Base-by-base conservation (phyloP, 1,139 yeast genomes). In the Meyerozyma smithsonii region DNA sequence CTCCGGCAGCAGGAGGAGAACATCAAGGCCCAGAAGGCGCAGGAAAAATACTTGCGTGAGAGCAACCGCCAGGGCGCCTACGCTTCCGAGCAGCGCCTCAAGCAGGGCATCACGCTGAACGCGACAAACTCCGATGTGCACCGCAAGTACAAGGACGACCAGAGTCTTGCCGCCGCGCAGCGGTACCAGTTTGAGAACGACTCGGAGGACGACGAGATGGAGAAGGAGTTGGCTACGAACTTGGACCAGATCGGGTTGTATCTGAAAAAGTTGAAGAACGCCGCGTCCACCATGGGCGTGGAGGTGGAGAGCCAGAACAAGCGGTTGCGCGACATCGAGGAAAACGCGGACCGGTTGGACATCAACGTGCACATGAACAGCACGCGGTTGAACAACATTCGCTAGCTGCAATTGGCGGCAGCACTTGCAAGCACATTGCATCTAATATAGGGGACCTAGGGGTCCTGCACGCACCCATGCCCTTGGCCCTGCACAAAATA, bases 1-100 rank as follows among this genome's bases (percentile, higher is more conserved):
- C 70, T 81, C 48, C 80, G 83, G 49, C 87, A 83, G 49, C 81
- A 80, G 51, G 97, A 90, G 60, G 85, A 78, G 42, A 72, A 71
- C 43, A 72, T 89, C 47, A 79, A 84, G 52, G 64, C 72, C n/a
- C 79, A 83, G 38, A 77, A 85, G 50, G 71, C 77, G 25, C 77
- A 75, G 52, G 90, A 83, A 48, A 77, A 78, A 54, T 69, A 69
- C 51, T 46, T 67, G 48, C 59, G 75, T 37, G 77, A 71, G 33
- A 54, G 62, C 7, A 66, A 69, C 43, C 56, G 77, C 36, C 60
- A 55, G 46, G 72, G 65, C 36, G 66, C 71, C 65, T 71, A 67
- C 48, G 72, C 61, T 25, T 66, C 73, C 57, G 77, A 71, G 49
- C 76, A 69, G 50, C 51, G 77, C 46, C 53, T 72, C 39, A 69